These are phyloP conservation scores for Penstemon newberryi DNA, from an alignment of 257 asterid genomes.

Conservation along the genomic window DNA sequence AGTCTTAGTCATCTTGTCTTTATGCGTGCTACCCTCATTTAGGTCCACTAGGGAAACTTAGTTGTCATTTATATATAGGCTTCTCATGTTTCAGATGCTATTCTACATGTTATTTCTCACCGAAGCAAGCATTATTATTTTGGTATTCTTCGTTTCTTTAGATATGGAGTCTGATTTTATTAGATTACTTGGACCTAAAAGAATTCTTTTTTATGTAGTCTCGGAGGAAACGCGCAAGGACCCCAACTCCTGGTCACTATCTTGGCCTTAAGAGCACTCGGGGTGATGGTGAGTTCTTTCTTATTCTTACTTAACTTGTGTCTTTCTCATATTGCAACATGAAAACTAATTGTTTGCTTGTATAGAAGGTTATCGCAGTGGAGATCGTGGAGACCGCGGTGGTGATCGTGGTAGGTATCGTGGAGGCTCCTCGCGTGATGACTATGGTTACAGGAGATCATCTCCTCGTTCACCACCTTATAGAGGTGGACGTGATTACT, in stretches of 20 bases:
- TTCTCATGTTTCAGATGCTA: neutral
- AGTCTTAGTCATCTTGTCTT: slow-evolving; percentile 28
- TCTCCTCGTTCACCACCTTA: slow-evolving; percentile 70
- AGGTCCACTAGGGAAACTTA: slow-evolving; percentile 25
- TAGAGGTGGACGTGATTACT: slow-evolving; percentile 56
- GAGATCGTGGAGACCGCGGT: slow-evolving; percentile 50
- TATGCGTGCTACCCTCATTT: slow-evolving; percentile 19
- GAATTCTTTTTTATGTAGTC: slow-evolving; percentile 45
- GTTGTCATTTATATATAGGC: neutral
- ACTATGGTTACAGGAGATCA: slow-evolving; percentile 79
- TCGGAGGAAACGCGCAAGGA: slow-evolving; percentile 65
- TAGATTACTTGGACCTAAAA: slow-evolving; percentile 18
- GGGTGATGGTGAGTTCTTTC: slow-evolving; percentile 62
- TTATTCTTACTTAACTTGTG: neutral
- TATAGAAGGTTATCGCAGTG: slow-evolving; percentile 51
- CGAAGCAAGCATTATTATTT: neutral
- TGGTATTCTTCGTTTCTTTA: slow-evolving; percentile 1
- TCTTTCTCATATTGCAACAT: neutral
- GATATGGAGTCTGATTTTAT: slow-evolving; percentile 17
- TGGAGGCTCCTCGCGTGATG: slow-evolving; percentile 73
- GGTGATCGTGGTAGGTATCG: slow-evolving; percentile 69
- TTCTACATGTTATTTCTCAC: slow-evolving; percentile 1
- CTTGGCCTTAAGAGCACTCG: slow-evolving; percentile 90
- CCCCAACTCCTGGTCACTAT: slow-evolving; percentile 98
- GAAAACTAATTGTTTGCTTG: slow-evolving; percentile 18